Conservation (phyloP, 306 rosid species). For the Glycine soja region DNA sequence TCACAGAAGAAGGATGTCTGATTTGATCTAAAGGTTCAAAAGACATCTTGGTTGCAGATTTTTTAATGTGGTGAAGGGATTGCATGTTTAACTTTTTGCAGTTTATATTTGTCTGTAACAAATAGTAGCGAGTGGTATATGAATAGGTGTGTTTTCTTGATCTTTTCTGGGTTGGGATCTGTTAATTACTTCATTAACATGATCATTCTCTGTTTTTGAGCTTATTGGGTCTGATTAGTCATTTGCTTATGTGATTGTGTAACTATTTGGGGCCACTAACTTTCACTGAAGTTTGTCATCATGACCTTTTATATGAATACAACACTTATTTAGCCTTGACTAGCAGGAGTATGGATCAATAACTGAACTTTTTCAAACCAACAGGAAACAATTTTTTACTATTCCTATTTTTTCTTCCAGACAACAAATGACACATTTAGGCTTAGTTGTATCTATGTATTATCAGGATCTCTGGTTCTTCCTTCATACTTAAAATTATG, state of each 20-base stretch:
- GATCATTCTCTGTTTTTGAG: conserved; percentile 36
- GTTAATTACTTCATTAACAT: conserved; percentile 47
- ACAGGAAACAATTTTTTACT: too few species aligned
- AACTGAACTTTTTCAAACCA: too few species aligned
- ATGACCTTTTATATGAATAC: conserved; percentile 20
- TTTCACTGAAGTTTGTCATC: conserved; percentile 32
- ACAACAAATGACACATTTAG: too few species aligned
- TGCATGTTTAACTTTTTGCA: conserved; percentile 32
- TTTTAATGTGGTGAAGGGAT: conserved; percentile 40
- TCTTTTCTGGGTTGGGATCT: conserved; percentile 45
- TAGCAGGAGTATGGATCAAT: too few species aligned
- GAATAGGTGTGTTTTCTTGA: conserved; percentile 41
- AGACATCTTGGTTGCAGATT: conserved; percentile 37
- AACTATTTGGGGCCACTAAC: conserved; percentile 41
- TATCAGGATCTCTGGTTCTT: neutral
- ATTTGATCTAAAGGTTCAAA: conserved; percentile 56
- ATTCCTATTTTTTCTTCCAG: too few species aligned
- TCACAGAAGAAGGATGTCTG: conserved; percentile 90
- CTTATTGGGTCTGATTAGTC: conserved; percentile 42
- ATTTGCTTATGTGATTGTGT: conserved; percentile 43
- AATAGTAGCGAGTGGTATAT: conserved; percentile 28
- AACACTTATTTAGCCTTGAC: conserved; percentile 32
- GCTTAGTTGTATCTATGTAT: neutral
- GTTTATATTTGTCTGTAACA: conserved; percentile 35
- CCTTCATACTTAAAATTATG: neutral